phyloP scores from a whole-genome alignment of 306 rosid genomes.

The Benincasa hispida region DNA sequence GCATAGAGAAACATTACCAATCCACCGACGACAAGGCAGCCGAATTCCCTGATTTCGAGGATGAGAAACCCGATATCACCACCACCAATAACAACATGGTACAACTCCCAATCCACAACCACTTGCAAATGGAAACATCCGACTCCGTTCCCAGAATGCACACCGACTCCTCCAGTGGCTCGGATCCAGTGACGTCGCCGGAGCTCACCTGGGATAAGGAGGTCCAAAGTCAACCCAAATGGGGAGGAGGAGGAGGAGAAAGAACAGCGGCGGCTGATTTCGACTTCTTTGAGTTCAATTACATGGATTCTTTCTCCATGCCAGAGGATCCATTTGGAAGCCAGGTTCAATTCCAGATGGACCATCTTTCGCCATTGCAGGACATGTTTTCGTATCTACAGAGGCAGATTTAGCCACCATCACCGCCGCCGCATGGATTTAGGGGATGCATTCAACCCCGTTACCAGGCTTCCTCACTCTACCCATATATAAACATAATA shows the following conservation, averaged over 20 bases:
- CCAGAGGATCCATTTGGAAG: constrained; percentile 43
- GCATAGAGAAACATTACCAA: constrained; percentile 35
- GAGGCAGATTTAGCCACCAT: constrained; percentile 21
- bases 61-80: constrained; percentile 40
- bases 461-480: neutral
- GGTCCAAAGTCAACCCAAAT: constrained; percentile 50
- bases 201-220: constrained; percentile 59
- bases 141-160: constrained; percentile 55
- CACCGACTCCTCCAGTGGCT: constrained; percentile 54
- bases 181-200: constrained; percentile 70
- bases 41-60: constrained; percentile 29
- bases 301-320: constrained; percentile 26
- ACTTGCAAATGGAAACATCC: constrained; percentile 34
- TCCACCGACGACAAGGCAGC: constrained; percentile 10
- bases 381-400: constrained; percentile 42
- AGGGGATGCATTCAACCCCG: neutral
- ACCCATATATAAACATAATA: neutral
- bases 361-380: constrained; percentile 40
- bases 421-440: neutral
- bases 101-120: constrained; percentile 10
- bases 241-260: constrained; percentile 42
- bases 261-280: constrained; percentile 20
- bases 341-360: constrained; percentile 33
- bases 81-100: neutral
- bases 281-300: constrained; percentile 25